A percentile compares a stretch with the other conserved stretches of the same genome.
Conservation (phyloP, 139 green algal species). For the Chlamydomonas sp. region DNA sequence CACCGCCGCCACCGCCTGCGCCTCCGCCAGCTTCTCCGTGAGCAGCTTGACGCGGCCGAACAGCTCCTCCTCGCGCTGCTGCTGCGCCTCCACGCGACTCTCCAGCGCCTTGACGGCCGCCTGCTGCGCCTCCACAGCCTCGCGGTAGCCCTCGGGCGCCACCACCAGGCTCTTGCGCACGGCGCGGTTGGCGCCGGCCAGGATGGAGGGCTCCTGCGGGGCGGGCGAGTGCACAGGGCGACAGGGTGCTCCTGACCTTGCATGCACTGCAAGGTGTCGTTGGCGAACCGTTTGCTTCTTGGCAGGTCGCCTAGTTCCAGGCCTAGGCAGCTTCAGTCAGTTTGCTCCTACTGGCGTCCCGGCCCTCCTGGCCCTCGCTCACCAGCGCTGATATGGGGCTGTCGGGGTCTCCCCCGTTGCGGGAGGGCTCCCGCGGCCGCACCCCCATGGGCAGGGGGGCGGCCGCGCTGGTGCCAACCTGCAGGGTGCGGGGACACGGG, state of each 20-base stretch:
- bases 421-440: not conserved
- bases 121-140: conserved; percentile 31
- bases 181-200: not conserved
- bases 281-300: too few species aligned
- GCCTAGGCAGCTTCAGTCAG: too few species aligned
- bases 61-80: conserved; percentile 30
- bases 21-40: conserved; percentile 31
- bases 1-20: not conserved
- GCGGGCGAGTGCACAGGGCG: not conserved
- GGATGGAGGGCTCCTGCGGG: conserved; percentile 17
- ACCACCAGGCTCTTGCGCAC: not conserved
- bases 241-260: too few species aligned
- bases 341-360: too few species aligned
- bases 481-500: too few species aligned
- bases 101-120: conserved; percentile 25
- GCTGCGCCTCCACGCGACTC: conserved; percentile 2
- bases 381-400: not conserved
- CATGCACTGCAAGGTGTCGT: too few species aligned
- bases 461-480: not conserved
- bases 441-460: not conserved
- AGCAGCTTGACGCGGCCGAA: conserved; percentile 29
- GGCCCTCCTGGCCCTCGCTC: too few species aligned
- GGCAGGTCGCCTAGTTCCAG: too few species aligned
- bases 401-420: conserved; percentile 13
- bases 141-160: conserved; percentile 8